Evolutionary conservation across 345 rosid species (phyloP), one percentile per base, ranked within the genome.

Genomic region (Rhodamnia argentea): DNA sequence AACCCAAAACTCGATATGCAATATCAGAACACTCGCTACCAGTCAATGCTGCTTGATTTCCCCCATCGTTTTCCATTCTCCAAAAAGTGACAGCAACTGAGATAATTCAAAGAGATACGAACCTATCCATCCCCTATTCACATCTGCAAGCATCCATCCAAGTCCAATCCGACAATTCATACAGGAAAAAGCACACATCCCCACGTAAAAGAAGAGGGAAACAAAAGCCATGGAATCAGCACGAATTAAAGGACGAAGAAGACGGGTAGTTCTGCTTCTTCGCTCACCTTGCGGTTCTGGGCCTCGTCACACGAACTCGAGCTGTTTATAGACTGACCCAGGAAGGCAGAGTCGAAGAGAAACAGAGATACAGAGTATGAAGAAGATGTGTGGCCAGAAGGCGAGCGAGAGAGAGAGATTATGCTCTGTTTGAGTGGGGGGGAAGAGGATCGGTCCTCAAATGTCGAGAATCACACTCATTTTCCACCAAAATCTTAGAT

Each of bases 341-440:
- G 23, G 78, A 70, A 70, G 47, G 78, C 78, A 70, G 78, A 32
- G 13, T 40, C 44, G 7, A 32, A 15, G 78, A 70, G 24, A 32
- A 40, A 18, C 78, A 3, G 0, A 18, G 14, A 18, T 9, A 6
- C n/a, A 12, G 0, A 16, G 13, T 9, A 18, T 4, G 13, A 70
- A 70, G 44, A 4, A 20, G 44, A 4, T 22, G 76, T 42, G 12
- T 50, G 52, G 52, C 52, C 10, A 50, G 12, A 50, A 2, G 9
- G 52, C 52, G 52, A 50, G 52, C 12, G 52, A 50, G 52, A 0
- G 18, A 4, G 20, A 52, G 55, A 52, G 16, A 6, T 5, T 16
- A 16, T 16, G 55, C 52, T 51, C 3, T 11, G 14, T 3, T 42
- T 42, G 44, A 42, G 44, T 5, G 44, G 7, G 44, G 42, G 7